Conservation (phyloP, 164 flowering plant species). For the Macadamia integrifolia region DNA sequence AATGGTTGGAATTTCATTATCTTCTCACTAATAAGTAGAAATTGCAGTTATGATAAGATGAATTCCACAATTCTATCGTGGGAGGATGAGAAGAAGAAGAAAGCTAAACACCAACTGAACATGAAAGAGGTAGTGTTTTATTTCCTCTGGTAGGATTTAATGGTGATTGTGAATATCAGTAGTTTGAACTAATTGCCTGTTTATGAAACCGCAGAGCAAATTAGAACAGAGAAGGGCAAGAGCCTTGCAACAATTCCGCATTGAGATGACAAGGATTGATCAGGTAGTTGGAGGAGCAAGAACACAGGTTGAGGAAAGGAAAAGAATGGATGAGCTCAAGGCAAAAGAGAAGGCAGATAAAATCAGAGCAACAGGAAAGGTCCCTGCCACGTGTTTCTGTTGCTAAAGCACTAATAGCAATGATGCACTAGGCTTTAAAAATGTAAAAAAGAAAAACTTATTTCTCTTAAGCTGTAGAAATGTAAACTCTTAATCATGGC, state of each 20-base stretch:
- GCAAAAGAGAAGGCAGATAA: slow-evolving; percentile 52
- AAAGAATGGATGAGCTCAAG: slow-evolving; percentile 42
- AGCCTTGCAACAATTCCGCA: slow-evolving; percentile 34
- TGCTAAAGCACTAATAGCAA: slow-evolving; percentile 21
- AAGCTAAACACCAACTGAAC: slow-evolving; percentile 41
- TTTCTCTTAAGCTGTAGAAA: no score
- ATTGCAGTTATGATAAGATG: slow-evolving; percentile 54
- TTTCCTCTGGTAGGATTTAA: background rate
- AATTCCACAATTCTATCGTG: slow-evolving; percentile 41
- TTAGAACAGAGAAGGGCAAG: slow-evolving; percentile 37
- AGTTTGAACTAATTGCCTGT: background rate
- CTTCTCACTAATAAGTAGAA: slow-evolving; percentile 6
- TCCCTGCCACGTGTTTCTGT: slow-evolving; percentile 45
- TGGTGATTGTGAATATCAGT: background rate
- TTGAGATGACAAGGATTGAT: slow-evolving; percentile 50
- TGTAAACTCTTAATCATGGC: background rate
- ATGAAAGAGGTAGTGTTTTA: slow-evolving; percentile 41
- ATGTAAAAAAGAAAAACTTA: background rate
- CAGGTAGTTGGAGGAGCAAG: slow-evolving; percentile 52
- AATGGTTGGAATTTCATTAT: background rate
- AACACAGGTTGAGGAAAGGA: slow-evolving; percentile 46
- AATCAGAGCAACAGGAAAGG: slow-evolving; percentile 43
- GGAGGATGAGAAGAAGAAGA: slow-evolving; percentile 61
- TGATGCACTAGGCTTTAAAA: slow-evolving; percentile 1
- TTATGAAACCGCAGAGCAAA: slow-evolving; percentile 32